Evolutionary conservation across 495 filamentous ascomycete genomes (phyloP).

Genomic region (Letharia lupina): DNA sequence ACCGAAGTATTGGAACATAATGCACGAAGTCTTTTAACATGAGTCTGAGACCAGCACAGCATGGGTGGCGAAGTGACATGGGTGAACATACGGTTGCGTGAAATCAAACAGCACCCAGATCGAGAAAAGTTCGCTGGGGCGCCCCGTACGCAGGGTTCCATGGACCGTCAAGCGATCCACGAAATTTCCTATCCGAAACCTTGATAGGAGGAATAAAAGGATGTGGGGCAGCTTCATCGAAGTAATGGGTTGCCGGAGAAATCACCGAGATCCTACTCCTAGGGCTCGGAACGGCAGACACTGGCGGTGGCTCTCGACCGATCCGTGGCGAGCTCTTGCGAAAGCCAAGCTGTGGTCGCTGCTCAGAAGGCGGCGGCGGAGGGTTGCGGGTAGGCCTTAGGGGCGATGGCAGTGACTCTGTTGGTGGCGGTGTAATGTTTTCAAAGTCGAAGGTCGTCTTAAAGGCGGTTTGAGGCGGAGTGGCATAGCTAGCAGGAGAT

Average conservation of each 20-base stretch:
- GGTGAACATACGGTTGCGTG: neutral
- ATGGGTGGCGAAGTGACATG: neutral
- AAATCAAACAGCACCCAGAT: conserved; percentile 14
- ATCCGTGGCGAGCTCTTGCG: conserved; percentile 10
- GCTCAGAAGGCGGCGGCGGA: conserved; percentile 12
- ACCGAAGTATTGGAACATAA: neutral
- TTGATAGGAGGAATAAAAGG: conserved; percentile 21
- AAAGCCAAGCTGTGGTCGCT: neutral
- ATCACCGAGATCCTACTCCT: conserved; percentile 13
- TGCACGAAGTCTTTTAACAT: neutral
- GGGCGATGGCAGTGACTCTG: neutral
- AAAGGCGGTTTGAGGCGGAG: neutral
- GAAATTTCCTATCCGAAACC: conserved; percentile 18
- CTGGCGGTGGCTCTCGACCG: conserved; percentile 16
- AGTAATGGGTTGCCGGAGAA: conserved; percentile 13
- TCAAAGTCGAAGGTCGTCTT: neutral
- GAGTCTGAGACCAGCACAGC: neutral
- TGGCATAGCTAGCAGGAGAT: conserved; percentile 3
- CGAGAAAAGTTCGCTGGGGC: conserved; percentile 15
- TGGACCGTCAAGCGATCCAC: conserved; percentile 21
- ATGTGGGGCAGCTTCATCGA: conserved; percentile 15
- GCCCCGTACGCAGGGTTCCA: conserved; percentile 16
- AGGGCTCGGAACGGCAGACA: conserved; percentile 2
- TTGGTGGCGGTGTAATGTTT: neutral
- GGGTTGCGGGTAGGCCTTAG: conserved; percentile 4